phyloP scores from a whole-genome alignment of 2,329 filamentous ascomycete genomes.

The Helotiales sp. region DNA sequence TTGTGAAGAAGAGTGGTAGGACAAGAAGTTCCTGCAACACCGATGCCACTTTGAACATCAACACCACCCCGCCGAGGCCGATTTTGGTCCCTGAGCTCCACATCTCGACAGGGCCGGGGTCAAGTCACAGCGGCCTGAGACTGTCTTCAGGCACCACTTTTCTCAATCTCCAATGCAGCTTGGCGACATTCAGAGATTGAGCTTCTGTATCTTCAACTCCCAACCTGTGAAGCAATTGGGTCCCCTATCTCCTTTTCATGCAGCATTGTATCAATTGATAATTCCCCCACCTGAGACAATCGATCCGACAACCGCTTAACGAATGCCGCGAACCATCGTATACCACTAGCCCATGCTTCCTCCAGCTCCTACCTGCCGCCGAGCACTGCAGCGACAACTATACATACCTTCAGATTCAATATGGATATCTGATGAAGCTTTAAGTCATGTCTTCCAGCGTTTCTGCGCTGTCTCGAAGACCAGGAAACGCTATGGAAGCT shows the following conservation, averaged over 20 bases:
- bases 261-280: background rate
- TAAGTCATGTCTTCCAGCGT: slow-evolving; percentile 56
- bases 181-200: background rate
- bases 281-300: background rate
- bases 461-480: slow-evolving; percentile 46
- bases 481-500: slow-evolving; percentile 43
- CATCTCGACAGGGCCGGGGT: background rate
- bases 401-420: slow-evolving; percentile 50
- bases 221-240: background rate
- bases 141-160: background rate
- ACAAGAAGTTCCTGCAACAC: slow-evolving; percentile 13
- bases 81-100: slow-evolving; percentile 17
- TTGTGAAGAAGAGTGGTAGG: background rate
- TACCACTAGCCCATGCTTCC: slow-evolving; percentile 50
- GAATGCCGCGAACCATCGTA: slow-evolving; percentile 7
- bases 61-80: slow-evolving; percentile 21
- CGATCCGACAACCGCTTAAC: background rate
- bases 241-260: background rate
- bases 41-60: slow-evolving; percentile 2
- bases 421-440: slow-evolving; percentile 64
- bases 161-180: background rate
- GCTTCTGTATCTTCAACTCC: background rate
- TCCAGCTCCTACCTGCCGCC: slow-evolving; percentile 54
- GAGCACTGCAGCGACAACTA: slow-evolving; percentile 52
- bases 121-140: slow-evolving; percentile 10